A percentile compares a stretch with the other conserved stretches of the same genome.
Evolutionary conservation across 345 rosid genomes (phyloP).

Genomic region (Pugionium dolabratum): DNA sequence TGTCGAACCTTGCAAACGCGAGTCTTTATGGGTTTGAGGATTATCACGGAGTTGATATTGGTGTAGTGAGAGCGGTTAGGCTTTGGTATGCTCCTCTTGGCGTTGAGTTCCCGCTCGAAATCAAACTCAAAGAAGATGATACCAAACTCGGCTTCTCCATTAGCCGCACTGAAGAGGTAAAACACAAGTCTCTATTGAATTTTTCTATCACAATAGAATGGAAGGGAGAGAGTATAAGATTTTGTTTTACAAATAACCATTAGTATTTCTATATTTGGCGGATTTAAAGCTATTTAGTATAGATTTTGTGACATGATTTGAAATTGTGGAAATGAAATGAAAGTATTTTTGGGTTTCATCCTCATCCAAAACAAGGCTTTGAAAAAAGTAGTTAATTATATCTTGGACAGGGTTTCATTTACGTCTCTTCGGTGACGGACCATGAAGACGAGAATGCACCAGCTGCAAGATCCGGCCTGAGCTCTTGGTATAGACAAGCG

Average conservation of each 20-base stretch:
- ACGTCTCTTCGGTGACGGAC: slow-evolving; percentile 78
- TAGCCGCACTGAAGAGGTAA: slow-evolving; percentile 97
- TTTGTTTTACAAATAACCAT: too few species aligned
- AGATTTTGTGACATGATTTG: too few species aligned
- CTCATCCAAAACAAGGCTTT: too few species aligned
- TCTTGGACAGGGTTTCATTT: slow-evolving; percentile 74
- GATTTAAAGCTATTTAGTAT: too few species aligned
- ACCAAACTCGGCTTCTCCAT: slow-evolving; percentile 91
- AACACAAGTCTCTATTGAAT: too few species aligned
- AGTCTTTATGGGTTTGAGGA: slow-evolving; percentile 97
- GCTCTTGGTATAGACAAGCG: slow-evolving; percentile 64
- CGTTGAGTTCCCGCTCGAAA: slow-evolving; percentile 67
- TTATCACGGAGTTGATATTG: slow-evolving; percentile 95
- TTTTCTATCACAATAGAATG: too few species aligned
- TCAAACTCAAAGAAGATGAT: slow-evolving; percentile 72
- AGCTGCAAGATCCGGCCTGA: slow-evolving; percentile 79
- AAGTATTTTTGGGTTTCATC: too few species aligned
- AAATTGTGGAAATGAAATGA: too few species aligned
- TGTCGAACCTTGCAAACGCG: slow-evolving; percentile 68
- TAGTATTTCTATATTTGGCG: too few species aligned
- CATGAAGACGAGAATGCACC: slow-evolving; percentile 60
- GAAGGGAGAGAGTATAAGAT: too few species aligned
- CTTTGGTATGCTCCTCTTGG: slow-evolving; percentile 87
- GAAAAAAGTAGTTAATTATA: too few species aligned
- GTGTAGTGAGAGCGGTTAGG: slow-evolving; percentile 91